These are phyloP conservation scores for Cryptomeria japonica DNA, from an alignment of 75 land plant species.

Conservation along the genomic window DNA sequence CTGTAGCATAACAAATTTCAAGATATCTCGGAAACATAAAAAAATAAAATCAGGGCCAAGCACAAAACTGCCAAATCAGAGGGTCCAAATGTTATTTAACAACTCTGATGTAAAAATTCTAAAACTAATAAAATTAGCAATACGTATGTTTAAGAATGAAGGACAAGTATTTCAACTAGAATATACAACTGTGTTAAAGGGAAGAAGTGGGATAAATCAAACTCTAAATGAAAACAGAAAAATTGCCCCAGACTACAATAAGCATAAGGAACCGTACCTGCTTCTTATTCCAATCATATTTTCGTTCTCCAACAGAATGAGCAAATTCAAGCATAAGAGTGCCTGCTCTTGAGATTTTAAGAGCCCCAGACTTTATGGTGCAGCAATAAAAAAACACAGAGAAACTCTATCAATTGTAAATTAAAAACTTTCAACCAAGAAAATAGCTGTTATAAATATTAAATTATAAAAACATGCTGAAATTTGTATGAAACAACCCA, in stretches of 20 bases:
- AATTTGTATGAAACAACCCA: background rate
- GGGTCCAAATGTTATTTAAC: background rate
- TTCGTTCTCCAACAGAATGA: constrained; percentile 58
- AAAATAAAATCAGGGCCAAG: background rate
- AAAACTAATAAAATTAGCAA: background rate
- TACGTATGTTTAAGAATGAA: background rate
- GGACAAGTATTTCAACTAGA: background rate
- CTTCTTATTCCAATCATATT: constrained; percentile 79
- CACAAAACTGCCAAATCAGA: background rate
- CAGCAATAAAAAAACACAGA: background rate
- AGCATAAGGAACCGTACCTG: constrained; percentile 36
- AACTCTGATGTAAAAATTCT: background rate
- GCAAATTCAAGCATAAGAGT: constrained; percentile 67
- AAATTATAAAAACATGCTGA: background rate
- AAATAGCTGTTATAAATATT: background rate
- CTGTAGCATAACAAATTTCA: background rate
- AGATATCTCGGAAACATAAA: background rate
- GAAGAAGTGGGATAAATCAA: background rate
- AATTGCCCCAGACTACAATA: background rate
- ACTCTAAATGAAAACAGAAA: background rate
- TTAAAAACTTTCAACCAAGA: background rate
- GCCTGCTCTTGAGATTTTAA: constrained; percentile 62
- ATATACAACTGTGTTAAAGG: background rate
- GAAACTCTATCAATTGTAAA: constrained; percentile 5
- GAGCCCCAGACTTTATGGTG: constrained; percentile 53